phyloP scores from a whole-genome alignment of 305 asterid species.

The Solanum aculeatissimum region DNA sequence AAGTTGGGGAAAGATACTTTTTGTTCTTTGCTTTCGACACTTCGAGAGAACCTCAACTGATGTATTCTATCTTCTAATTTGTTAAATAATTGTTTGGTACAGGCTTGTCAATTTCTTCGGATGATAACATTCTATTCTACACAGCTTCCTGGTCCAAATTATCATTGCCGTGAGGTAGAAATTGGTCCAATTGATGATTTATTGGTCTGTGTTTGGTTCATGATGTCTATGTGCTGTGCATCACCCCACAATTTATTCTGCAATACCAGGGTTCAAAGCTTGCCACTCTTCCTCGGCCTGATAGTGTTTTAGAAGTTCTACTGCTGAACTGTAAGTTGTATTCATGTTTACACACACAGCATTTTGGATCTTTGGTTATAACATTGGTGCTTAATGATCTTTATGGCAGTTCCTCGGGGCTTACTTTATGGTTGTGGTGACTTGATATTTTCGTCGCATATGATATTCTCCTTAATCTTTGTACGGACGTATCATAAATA shows the following conservation, averaged over 20 bases:
- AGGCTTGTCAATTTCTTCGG: constrained; percentile 91
- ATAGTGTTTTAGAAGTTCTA: constrained; percentile 45
- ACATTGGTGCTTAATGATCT: background rate
- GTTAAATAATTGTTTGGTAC: constrained; percentile 8
- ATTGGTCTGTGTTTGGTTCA: background rate
- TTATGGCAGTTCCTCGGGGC: constrained; percentile 69
- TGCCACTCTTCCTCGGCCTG: constrained; percentile 80
- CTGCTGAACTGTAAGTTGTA: constrained; percentile 33
- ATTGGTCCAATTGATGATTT: background rate
- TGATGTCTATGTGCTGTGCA: background rate
- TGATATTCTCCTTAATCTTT: constrained; percentile 91
- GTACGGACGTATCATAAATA: constrained; percentile 82
- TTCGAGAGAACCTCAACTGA: background rate
- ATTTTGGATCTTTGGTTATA: background rate
- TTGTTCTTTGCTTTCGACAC: background rate
- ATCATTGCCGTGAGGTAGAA: constrained; percentile 92
- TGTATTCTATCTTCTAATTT: background rate
- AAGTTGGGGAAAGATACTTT: background rate
- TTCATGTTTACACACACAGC: background rate
- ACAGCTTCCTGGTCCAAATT: constrained; percentile 95
- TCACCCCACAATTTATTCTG: background rate
- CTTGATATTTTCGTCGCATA: constrained; percentile 94
- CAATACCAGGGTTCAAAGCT: constrained; percentile 83
- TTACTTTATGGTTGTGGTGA: constrained; percentile 96
- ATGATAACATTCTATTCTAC: constrained; percentile 89